Evolutionary conservation across 192 early-diverging fungal genomes (phyloP), one percentile per base, ranked within the genome.

Genomic region (Radiomyces spectabilis): DNA sequence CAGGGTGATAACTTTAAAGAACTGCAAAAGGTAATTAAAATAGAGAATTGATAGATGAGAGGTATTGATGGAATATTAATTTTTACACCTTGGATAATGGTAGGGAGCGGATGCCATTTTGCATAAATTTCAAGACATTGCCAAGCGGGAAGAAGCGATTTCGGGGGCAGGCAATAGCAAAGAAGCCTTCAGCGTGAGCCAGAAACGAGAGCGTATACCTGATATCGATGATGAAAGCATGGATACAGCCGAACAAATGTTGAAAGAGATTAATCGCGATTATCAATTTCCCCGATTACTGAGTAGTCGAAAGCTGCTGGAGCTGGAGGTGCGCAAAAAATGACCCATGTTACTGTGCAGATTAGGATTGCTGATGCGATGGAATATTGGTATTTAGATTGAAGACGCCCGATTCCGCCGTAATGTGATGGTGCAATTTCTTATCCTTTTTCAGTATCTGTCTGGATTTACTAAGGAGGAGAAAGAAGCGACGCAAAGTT

Each of bases 401-500:
- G 66, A 71, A 10, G 95, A 98, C 53, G 71, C 83, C 6, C 68
- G 80, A 45, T 91, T 95, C 63, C 83, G 93, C 42, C 84, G 89
- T 35, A 89, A 90, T 55, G 79, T 97, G 5, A 69, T 97, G 25
- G 71, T 93, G 18, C 94, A 97, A 65, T 73, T 88, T 25, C 64
- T 92, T n/a, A 91, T 97, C n/a, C 72, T 92, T 7, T 67, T 92
- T 16, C 84, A 91, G 49, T 92, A 88, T 66, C 74, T 87, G 1
- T 60, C 80, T 39, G 63, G 69, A 21, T 71, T 85, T 48, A 57
- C 82, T 40, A 57, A 71, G 24, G 30, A 61, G 25, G 69, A 72
- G 41, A 65, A 72, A 18, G 52, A 80, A 19, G 55, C 71, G 12
- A 65, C 62, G 27, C 72, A 76, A 16, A 75, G 69, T 2, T 66